Evolutionary conservation across 2,329 filamentous ascomycete genomes (phyloP).

Genomic region (Aspergillus costaricaensis): DNA sequence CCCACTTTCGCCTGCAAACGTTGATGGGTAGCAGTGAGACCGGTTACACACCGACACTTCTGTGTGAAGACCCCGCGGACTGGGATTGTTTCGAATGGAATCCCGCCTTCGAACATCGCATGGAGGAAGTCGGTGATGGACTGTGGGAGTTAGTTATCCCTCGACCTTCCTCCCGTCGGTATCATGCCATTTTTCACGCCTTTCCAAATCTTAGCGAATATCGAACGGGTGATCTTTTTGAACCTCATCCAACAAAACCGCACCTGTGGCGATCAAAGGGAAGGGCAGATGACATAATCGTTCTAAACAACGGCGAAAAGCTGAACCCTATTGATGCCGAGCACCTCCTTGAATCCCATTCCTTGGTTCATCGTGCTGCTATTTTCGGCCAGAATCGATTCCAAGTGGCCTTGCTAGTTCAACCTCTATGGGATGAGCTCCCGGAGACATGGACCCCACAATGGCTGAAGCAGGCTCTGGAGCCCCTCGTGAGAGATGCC

Average conservation of each 20-base stretch:
- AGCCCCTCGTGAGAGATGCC: slow-evolving; percentile 38
- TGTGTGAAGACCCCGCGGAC: slow-evolving; percentile 11
- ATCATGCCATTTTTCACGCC: slow-evolving; percentile 20
- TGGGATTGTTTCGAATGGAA: slow-evolving; percentile 31
- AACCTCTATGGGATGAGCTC: slow-evolving; percentile 27
- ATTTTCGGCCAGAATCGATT: slow-evolving; percentile 38
- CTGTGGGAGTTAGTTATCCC: slow-evolving; percentile 24
- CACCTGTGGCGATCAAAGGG: slow-evolving; percentile 24
- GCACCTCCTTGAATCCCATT: slow-evolving; percentile 32
- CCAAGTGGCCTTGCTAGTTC: slow-evolving; percentile 40
- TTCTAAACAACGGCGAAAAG: slow-evolving; percentile 38
- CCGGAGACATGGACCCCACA: slow-evolving; percentile 24
- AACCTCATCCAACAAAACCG: slow-evolving; percentile 23
- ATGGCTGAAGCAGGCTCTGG: slow-evolving; percentile 42
- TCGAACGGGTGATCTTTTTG: slow-evolving; percentile 24
- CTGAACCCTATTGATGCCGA: slow-evolving; percentile 46
- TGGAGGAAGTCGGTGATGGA: slow-evolving; percentile 20
- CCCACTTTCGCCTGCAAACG: background rate
- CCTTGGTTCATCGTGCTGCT: slow-evolving; percentile 30
- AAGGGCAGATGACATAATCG: slow-evolving; percentile 44
- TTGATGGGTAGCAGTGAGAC: slow-evolving; percentile 9
- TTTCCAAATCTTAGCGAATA: slow-evolving; percentile 23
- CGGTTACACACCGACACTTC: slow-evolving; percentile 12
- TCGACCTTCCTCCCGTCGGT: background rate
- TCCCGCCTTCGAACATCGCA: slow-evolving; percentile 15